Evolutionary conservation across 2,329 filamentous ascomycete species (phyloP).

Genomic region (Cercospora citrullina): DNA sequence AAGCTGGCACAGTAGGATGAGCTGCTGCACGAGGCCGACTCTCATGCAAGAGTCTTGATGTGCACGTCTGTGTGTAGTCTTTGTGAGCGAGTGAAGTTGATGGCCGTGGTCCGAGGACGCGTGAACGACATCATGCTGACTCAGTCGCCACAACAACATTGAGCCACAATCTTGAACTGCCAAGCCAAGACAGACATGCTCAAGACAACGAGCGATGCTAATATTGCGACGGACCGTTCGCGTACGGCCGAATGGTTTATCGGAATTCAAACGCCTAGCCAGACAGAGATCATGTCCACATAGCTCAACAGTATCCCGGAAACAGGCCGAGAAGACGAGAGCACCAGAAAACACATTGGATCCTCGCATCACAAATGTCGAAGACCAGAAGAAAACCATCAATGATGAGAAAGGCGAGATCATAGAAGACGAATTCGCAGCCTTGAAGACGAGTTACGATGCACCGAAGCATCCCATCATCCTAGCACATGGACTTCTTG

Average conservation of each 20-base stretch:
- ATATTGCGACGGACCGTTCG: background rate
- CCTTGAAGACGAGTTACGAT: constrained; percentile 57
- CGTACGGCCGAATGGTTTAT: background rate
- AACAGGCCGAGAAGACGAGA: constrained; percentile 2
- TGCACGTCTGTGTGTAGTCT: background rate
- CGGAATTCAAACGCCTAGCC: too few species aligned
- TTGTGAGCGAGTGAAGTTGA: background rate
- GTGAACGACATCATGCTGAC: constrained; percentile 4
- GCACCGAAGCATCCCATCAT: constrained; percentile 59
- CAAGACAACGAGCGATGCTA: constrained; percentile 11
- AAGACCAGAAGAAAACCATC: constrained; percentile 16
- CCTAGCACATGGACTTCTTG: constrained; percentile 64
- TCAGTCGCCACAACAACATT: background rate
- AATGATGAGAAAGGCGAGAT: constrained; percentile 23
- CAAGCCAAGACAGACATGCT: background rate
- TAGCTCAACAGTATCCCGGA: background rate
- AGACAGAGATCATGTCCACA: background rate
- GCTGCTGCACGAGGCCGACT: background rate
- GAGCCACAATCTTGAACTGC: background rate
- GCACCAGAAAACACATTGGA: constrained; percentile 23
- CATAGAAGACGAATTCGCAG: constrained; percentile 60
- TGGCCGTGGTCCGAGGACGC: background rate
- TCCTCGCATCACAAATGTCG: constrained; percentile 27
- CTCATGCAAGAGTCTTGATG: background rate
- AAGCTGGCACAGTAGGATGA: background rate